These are phyloP conservation scores for Fusarium continuum DNA, from an alignment of 2,329 filamentous ascomycete species.

Conservation along the genomic window DNA sequence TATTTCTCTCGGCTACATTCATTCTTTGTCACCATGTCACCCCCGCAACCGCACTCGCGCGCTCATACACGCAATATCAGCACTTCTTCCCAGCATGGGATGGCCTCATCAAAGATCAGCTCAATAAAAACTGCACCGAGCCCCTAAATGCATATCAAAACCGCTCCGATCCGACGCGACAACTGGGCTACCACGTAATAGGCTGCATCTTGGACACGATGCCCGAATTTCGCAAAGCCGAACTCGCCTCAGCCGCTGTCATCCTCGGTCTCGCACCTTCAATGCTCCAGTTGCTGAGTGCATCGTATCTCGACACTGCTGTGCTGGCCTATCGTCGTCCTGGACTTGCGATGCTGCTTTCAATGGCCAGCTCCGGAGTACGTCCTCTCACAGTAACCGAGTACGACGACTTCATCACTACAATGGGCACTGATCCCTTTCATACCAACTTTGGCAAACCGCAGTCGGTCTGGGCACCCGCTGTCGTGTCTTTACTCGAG, in stretches of 20 bases:
- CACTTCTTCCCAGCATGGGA: conserved; percentile 36
- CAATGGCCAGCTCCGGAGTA: conserved; percentile 24
- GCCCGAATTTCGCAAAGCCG: conserved; percentile 39
- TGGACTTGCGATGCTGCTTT: conserved; percentile 28
- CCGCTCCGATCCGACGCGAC: background rate
- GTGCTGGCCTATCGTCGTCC: conserved; percentile 31
- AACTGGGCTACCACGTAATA: conserved; percentile 19
- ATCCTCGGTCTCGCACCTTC: conserved; percentile 35
- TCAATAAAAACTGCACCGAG: background rate
- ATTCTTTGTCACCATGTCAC: background rate
- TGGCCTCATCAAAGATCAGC: background rate
- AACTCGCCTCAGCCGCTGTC: conserved; percentile 34
- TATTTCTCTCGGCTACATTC: background rate
- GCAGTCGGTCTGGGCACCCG: background rate
- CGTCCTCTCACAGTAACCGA: conserved; percentile 11
- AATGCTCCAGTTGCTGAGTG: conserved; percentile 29
- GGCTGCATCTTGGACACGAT: conserved; percentile 30
- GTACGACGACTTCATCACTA: conserved; percentile 3
- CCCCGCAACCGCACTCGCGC: background rate
- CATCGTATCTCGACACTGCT: conserved; percentile 34
- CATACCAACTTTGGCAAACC: background rate
- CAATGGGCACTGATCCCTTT: conserved; percentile 8
- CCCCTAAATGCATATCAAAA: conserved; percentile 3
- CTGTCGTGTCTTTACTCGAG: background rate
- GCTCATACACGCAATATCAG: conserved; percentile 21